Conservation (phyloP, 2,329 filamentous ascomycete genomes). For the Talaromyces amestolkiae region DNA sequence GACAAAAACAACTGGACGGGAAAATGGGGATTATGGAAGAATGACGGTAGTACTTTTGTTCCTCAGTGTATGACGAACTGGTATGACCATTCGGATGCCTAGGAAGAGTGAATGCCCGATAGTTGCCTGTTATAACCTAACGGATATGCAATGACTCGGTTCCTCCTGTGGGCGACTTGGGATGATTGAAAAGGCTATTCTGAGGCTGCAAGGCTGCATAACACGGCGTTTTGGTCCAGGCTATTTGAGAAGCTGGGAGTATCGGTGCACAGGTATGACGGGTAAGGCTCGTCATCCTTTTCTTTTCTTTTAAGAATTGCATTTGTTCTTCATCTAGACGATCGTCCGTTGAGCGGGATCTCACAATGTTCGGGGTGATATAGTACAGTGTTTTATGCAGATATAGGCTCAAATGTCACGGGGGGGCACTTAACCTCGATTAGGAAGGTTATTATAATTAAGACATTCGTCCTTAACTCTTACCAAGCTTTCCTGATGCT, state of each 20-base stretch:
- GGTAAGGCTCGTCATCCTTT: neutral
- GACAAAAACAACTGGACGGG: neutral
- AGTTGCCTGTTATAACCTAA: neutral
- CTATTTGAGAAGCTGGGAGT: neutral
- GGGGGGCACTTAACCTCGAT: neutral
- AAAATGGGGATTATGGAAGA: neutral
- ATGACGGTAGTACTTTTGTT: neutral
- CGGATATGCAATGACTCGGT: neutral
- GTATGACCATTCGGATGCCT: conserved; percentile 16
- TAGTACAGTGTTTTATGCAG: neutral
- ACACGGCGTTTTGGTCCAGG: conserved; percentile 3
- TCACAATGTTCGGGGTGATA: neutral
- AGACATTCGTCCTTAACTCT: neutral
- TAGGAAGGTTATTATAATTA: neutral
- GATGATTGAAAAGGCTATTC: neutral
- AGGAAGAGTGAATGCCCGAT: conserved; percentile 6
- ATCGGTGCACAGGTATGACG: neutral
- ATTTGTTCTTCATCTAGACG: neutral
- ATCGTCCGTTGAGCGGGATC: neutral
- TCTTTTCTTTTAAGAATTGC: too few species aligned
- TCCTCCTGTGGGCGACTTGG: neutral
- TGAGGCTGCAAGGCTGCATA: conserved; percentile 5
- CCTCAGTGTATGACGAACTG: conserved; percentile 6
- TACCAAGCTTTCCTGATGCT: neutral
- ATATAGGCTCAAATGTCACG: neutral